Percentiles rank a stretch among this genome's conserved stretches.
phyloP scores from a whole-genome alignment of 2,329 filamentous ascomycete genomes.

The Alternaria ethzedia region DNA sequence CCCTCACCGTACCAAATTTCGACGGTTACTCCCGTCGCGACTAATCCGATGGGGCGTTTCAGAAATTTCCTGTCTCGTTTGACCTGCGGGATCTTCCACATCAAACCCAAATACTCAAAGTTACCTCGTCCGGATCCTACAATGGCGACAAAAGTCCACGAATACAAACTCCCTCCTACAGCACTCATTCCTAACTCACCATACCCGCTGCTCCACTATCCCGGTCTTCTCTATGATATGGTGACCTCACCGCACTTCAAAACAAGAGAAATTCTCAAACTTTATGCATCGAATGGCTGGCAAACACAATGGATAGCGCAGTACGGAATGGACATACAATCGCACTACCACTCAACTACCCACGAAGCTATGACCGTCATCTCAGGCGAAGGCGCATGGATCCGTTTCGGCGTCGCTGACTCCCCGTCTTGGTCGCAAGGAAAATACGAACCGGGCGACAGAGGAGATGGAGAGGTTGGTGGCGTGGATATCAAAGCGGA shows the following conservation, averaged over 20 bases:
- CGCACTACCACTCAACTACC: constrained; percentile 62
- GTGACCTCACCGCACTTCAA: constrained; percentile 31
- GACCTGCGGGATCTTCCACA: background rate
- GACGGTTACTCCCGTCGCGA: background rate
- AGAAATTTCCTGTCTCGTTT: background rate
- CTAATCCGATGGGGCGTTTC: background rate
- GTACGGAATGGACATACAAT: constrained; percentile 61
- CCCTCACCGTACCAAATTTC: background rate
- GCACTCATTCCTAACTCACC: constrained; percentile 50
- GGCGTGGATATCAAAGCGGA: constrained; percentile 58
- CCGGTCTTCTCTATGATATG: constrained; percentile 46
- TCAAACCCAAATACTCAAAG: background rate
- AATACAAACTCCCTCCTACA: constrained; percentile 33
- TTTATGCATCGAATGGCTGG: constrained; percentile 60
- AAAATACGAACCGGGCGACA: constrained; percentile 45
- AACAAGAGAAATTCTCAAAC: constrained; percentile 49
- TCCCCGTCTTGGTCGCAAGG: constrained; percentile 26
- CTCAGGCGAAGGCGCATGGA: constrained; percentile 57
- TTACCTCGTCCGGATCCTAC: background rate
- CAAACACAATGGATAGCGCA: constrained; percentile 63
- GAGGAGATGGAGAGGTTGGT: constrained; percentile 54
- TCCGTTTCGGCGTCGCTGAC: constrained; percentile 64
- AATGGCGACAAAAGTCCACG: constrained; percentile 22
- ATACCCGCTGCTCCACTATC: constrained; percentile 61
- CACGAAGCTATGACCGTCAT: constrained; percentile 67